Conservation (phyloP, 192 early-diverging fungal genomes). For the Diversispora eburnea region DNA sequence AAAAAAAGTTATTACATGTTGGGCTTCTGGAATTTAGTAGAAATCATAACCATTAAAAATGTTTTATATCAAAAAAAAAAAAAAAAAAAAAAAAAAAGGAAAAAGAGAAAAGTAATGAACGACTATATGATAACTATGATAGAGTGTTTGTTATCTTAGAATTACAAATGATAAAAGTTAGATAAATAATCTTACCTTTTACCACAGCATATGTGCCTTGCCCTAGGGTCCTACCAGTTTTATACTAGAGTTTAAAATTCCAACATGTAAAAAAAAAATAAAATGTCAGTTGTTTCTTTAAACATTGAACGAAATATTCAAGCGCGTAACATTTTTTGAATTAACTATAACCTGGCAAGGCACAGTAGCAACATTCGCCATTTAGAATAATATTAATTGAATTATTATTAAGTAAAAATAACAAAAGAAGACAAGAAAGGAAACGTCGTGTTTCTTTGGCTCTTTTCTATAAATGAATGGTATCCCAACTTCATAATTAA, state of each 20-base stretch:
- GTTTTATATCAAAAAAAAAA: not conserved
- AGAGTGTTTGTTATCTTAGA: conserved; percentile 10
- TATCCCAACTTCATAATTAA: too few relatives aligned
- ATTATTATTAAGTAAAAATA: too few relatives aligned
- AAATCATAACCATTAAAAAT: not conserved
- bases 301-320: too few relatives aligned
- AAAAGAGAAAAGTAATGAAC: not conserved
- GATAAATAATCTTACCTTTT: conserved; percentile 43
- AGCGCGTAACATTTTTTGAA: too few relatives aligned
- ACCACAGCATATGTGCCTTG: conserved; percentile 67
- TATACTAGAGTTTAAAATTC: conserved; percentile 43
- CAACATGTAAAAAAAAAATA: too few relatives aligned
- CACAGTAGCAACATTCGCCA: too few relatives aligned
- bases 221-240: conserved; percentile 61
- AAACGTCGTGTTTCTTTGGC: too few relatives aligned
- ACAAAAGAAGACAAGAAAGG: too few relatives aligned
- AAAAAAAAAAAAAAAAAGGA: not conserved
- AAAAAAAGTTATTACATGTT: conserved; percentile 15
- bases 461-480: too few relatives aligned
- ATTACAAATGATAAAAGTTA: not conserved
- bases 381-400: too few relatives aligned
- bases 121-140: not conserved
- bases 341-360: too few relatives aligned
- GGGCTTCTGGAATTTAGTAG: conserved; percentile 12
- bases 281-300: too few relatives aligned